Evolutionary conservation across 2,329 filamentous ascomycete genomes (phyloP).

Genomic region (Aspergillus hortae): DNA sequence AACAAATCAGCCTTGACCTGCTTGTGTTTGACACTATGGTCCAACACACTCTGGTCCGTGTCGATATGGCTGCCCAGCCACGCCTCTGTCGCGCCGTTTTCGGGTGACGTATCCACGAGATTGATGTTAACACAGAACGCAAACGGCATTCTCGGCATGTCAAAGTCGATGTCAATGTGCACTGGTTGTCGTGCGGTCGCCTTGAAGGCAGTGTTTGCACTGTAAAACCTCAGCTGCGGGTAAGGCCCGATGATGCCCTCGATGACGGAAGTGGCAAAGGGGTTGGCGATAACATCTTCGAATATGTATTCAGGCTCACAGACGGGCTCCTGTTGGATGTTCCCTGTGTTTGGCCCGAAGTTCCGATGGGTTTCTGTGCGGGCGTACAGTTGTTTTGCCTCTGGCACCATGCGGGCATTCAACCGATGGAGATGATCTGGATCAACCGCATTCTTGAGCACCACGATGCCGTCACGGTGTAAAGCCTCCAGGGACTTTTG

Average conservation of each 20-base stretch:
- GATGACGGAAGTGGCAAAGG: conserved; percentile 34
- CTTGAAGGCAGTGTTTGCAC: conserved; percentile 39
- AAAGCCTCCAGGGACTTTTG: conserved; percentile 23
- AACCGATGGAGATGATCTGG: conserved; percentile 30
- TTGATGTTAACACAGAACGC: conserved; percentile 48
- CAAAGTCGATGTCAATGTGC: conserved; percentile 44
- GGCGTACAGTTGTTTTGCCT: conserved; percentile 31
- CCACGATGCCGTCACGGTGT: conserved; percentile 36
- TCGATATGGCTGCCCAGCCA: conserved; percentile 50
- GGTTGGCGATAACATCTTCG: conserved; percentile 38
- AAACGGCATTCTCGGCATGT: conserved; percentile 50
- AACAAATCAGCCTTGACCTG: conserved; percentile 31
- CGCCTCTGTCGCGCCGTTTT: conserved; percentile 50
- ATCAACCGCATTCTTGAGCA: conserved; percentile 36
- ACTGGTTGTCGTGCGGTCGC: conserved; percentile 38
- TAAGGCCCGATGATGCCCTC: conserved; percentile 38
- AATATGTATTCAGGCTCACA: conserved; percentile 32
- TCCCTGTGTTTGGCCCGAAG: conserved; percentile 29
- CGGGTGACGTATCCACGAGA: conserved; percentile 42
- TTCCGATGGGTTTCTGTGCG: conserved; percentile 23
- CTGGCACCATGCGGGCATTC: conserved; percentile 24
- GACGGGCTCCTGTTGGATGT: conserved; percentile 42
- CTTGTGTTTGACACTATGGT: conserved; percentile 16
- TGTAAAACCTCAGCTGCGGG: conserved; percentile 36
- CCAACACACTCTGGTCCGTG: conserved; percentile 25